Percentiles rank a stretch among this genome's conserved stretches.
Evolutionary conservation across 805 yeast species (phyloP).

Genomic region (Saccharomycopsis microspora): DNA sequence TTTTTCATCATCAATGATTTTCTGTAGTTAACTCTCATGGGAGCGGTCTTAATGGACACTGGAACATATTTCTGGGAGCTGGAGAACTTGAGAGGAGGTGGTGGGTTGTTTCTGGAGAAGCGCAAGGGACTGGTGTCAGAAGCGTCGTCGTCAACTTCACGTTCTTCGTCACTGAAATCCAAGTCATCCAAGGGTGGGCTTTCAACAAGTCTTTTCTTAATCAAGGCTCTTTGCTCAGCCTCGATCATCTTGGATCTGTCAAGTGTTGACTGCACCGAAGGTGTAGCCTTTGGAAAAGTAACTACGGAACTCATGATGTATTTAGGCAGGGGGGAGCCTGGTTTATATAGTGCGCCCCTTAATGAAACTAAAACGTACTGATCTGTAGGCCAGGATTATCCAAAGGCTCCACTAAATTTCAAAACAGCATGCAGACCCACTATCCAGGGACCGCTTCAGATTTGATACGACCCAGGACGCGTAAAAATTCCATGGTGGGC

Average conservation of each 20-base stretch:
- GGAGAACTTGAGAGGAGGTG: background rate
- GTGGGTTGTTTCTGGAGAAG: background rate
- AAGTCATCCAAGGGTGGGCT: background rate
- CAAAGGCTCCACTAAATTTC: too few species aligned
- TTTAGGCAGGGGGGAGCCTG: too few species aligned
- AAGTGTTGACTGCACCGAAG: slow-evolving; percentile 3
- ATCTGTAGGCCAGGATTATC: too few species aligned
- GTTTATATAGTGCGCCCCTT: too few species aligned
- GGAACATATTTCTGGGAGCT: background rate
- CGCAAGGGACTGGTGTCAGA: background rate
- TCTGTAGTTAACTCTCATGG: background rate
- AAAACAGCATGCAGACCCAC: too few species aligned
- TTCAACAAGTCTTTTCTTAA: slow-evolving; percentile 2
- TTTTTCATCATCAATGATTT: background rate
- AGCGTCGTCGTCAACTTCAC: background rate
- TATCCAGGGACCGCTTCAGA: too few species aligned
- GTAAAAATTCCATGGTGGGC: too few species aligned
- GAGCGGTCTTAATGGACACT: slow-evolving; percentile 6
- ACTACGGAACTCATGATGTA: too few species aligned
- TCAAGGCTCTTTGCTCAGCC: slow-evolving; percentile 11
- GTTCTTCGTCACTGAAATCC: background rate
- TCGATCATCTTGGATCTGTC: slow-evolving; percentile 8
- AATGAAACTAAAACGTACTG: too few species aligned
- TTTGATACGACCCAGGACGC: too few species aligned
- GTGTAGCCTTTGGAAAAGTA: too few species aligned